phyloP scores from a whole-genome alignment of 768 basidiomycete genomes.

The Tephrocybe sp. region DNA sequence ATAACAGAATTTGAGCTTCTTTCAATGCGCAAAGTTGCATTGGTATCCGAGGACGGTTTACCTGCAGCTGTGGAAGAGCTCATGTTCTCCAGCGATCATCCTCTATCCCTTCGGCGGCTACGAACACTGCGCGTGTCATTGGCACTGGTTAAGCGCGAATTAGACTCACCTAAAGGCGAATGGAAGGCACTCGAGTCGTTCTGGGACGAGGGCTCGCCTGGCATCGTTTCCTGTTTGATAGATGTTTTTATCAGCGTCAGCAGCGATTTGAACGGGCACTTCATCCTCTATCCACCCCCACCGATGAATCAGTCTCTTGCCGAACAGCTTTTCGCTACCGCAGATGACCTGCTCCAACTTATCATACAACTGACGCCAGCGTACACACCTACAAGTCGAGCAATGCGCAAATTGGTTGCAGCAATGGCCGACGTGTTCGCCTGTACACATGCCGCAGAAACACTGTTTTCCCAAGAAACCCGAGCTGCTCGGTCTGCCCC shows the following conservation, averaged over 20 bases:
- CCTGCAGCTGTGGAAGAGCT: constrained; percentile 63
- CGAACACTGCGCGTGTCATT: constrained; percentile 64
- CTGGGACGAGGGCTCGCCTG: constrained; percentile 60
- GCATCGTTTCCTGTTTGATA: constrained; percentile 54
- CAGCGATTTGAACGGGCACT: constrained; percentile 53
- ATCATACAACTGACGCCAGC: constrained; percentile 42
- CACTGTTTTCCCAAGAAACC: constrained; percentile 36
- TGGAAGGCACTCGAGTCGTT: constrained; percentile 53
- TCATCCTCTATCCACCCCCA: constrained; percentile 37
- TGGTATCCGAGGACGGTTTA: constrained; percentile 68
- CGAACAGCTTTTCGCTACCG: constrained; percentile 54
- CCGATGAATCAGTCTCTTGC: constrained; percentile 39
- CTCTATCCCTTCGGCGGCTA: constrained; percentile 50
- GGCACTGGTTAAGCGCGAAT: constrained; percentile 51
- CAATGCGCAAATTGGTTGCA: constrained; percentile 40
- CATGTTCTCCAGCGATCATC: constrained; percentile 43
- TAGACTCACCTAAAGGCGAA: constrained; percentile 52
- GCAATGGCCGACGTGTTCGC: constrained; percentile 54
- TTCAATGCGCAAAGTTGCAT: constrained; percentile 57
- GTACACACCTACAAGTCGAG: constrained; percentile 51
- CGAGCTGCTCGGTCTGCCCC: constrained; percentile 40
- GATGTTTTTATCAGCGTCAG: constrained; percentile 48
- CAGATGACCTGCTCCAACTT: constrained; percentile 53
- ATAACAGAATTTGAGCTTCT: constrained; percentile 61
- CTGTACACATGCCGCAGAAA: constrained; percentile 46